Evolutionary conservation across 2,329 filamentous ascomycete genomes (phyloP), one percentile per base, ranked within the genome.

Genomic region (Calonectria honghensis): DNA sequence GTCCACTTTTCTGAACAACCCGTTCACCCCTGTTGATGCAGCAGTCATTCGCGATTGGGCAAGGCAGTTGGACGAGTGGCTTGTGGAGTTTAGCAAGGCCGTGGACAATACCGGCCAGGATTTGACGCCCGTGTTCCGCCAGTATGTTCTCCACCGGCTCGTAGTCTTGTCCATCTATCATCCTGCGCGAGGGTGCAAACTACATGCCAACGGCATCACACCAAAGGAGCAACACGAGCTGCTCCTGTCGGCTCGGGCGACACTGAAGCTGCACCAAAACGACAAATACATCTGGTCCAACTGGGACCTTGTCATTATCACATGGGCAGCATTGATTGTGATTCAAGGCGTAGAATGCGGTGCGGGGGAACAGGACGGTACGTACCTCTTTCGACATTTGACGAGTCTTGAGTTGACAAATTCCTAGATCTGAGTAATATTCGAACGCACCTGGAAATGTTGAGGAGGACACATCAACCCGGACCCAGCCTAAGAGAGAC

Each of bases 1-100:
- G 20, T 32, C 70, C 6, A 48, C 52, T n/a, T 16, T n/a, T 18
- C 24, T 50, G 9, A 29, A 24, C 3, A 51, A 61, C 6, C 63
- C 61, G n/a, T 72, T 72, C 31, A 72, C 51, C 4, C 39, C 63
- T 3, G 63, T 72, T 3, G 70, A 72, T 27, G 70, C 70, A 37
- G 70, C 70, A 13, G 63, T 72, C n/a, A 67, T 67, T 50, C 70
- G 70, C 3, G 70, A 72, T 16, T 72, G 70, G 70, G 70, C 70
- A 0, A 59, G 70, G 57, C 70, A 72, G 32, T 48, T 72, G 9
- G 63, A 72, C 14, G 70, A 72, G 6, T 72, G 70, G 70, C 63
- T 72, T 31, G 63, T 72, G 27, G 61, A 72, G 51, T 72, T 72
- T 51, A 67, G 70, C 39, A 67, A 61, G 24, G 51, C 24, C 0